Evolutionary conservation across 345 rosid species (phyloP).

Genomic region (Ceriops zippeliana): DNA sequence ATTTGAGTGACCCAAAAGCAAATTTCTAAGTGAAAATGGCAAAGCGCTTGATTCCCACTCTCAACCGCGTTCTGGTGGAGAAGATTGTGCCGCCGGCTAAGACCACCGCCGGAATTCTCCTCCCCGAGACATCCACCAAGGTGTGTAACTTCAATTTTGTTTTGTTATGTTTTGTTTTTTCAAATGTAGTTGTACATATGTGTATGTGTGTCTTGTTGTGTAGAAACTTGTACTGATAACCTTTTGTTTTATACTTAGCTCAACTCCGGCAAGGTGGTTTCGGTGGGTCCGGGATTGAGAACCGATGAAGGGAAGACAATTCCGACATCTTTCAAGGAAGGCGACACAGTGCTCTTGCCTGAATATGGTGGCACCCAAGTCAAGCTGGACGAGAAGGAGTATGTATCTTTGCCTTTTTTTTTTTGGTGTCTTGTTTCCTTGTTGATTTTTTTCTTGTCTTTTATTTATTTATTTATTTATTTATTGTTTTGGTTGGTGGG

Average conservation of each 20-base stretch:
- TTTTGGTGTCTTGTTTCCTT: no score
- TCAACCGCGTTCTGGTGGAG: constrained; percentile 73
- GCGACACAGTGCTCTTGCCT: constrained; percentile 83
- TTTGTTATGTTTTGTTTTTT: not conserved
- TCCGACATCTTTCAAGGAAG: constrained; percentile 69
- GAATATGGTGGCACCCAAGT: constrained; percentile 74
- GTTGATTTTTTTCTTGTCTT: no score
- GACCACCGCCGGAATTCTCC: constrained; percentile 72
- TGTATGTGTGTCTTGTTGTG: no score
- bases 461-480: not conserved
- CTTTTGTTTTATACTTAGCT: constrained; percentile 36
- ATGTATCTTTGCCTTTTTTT: constrained; percentile 7
- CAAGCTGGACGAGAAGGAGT: constrained; percentile 84
- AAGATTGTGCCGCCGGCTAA: constrained; percentile 75
- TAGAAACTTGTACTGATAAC: not conserved
- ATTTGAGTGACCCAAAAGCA: not conserved
- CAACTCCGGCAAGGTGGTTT: constrained; percentile 74
- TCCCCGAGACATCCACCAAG: constrained; percentile 69
- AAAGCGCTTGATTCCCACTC: constrained; percentile 69
- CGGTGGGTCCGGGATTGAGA: constrained; percentile 69
- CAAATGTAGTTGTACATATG: not conserved
- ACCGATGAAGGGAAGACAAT: constrained; percentile 55
- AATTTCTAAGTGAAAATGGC: constrained; percentile 37
- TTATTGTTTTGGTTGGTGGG: not conserved
- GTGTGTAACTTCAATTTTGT: constrained; percentile 13